Conservation (phyloP, 2,329 filamentous ascomycete species). For the Malbranchea cinnamomea region DNA sequence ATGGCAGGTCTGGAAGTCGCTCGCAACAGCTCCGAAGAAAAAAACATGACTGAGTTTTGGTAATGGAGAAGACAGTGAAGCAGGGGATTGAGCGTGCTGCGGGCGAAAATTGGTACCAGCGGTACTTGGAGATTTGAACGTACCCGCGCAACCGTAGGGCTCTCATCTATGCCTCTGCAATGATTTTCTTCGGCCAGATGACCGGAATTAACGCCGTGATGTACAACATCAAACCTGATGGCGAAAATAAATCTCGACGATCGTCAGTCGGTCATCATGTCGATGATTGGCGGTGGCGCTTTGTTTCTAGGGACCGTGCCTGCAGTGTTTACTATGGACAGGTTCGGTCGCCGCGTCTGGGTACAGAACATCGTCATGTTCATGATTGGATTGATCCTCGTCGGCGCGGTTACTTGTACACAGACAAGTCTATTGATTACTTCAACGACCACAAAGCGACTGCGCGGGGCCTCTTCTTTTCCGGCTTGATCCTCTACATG, state of each 20-base stretch:
- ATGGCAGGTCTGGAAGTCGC: no score
- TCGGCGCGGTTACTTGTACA: no score
- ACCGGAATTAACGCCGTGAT: slow-evolving; percentile 57
- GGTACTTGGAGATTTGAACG: no score
- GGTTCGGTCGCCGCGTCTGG: slow-evolving; percentile 59
- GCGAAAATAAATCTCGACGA: slow-evolving; percentile 50
- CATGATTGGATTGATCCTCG: slow-evolving; percentile 52
- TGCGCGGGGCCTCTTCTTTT: slow-evolving; percentile 47
- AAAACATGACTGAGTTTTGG: no score
- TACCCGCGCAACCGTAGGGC: slow-evolving; percentile 50
- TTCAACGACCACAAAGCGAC: slow-evolving; percentile 30
- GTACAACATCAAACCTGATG: slow-evolving; percentile 61
- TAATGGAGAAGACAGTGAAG: no score
- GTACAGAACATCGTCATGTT: slow-evolving; percentile 58
- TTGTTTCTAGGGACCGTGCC: slow-evolving; percentile 54
- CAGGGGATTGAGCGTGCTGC: no score
- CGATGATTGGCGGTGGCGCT: slow-evolving; percentile 53
- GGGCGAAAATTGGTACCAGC: no score
- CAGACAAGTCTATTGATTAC: slow-evolving; percentile 45
- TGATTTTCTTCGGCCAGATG: slow-evolving; percentile 55
- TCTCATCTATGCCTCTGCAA: slow-evolving; percentile 52
- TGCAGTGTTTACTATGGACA: slow-evolving; percentile 56
- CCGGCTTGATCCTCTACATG: slow-evolving; percentile 53
- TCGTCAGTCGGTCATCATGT: slow-evolving; percentile 55
- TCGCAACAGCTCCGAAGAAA: no score